These are phyloP conservation scores for Zhuliangozyma parablackwelliae DNA, from an alignment of 1,139 yeast species.

Conservation along the genomic window DNA sequence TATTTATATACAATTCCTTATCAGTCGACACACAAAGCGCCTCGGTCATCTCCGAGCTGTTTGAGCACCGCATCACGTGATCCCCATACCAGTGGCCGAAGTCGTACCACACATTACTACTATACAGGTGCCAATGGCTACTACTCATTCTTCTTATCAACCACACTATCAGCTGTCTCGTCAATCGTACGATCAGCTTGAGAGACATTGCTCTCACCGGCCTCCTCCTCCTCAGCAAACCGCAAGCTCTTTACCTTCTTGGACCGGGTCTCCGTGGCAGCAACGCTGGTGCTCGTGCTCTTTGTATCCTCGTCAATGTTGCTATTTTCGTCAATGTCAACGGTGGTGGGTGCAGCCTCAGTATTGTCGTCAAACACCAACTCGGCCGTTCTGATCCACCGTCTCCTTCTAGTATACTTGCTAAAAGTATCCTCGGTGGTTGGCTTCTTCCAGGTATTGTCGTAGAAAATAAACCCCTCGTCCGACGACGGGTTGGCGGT, in stretches of 20 bases:
- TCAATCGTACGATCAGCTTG: constrained; percentile 10
- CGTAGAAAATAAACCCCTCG: constrained; percentile 85
- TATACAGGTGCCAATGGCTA: neutral
- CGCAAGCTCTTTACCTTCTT: constrained; percentile 34
- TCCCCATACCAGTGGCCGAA: too few species aligned
- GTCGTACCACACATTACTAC: neutral
- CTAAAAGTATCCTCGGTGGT: constrained; percentile 83
- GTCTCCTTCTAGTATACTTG: constrained; percentile 86
- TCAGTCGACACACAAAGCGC: neutral
- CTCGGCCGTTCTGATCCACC: constrained; percentile 96
- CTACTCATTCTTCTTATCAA: constrained; percentile 10
- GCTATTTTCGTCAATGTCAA: neutral
- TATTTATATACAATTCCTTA: neutral
- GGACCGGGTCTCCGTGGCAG: constrained; percentile 6
- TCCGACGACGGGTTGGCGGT: constrained; percentile 74
- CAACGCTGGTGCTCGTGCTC: constrained; percentile 5
- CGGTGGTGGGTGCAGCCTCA: constrained; percentile 7
- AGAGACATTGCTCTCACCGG: constrained; percentile 10
- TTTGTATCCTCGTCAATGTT: too few species aligned
- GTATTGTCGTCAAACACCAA: constrained; percentile 42
- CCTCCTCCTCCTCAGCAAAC: constrained; percentile 27
- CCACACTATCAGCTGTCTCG: constrained; percentile 3
- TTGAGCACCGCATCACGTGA: too few species aligned
- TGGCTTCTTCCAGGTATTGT: constrained; percentile 93
- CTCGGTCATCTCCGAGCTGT: neutral